These are phyloP conservation scores for Laetiporus sulphureus DNA, from an alignment of 1,284 basidiomycete species.

Conservation along the genomic window DNA sequence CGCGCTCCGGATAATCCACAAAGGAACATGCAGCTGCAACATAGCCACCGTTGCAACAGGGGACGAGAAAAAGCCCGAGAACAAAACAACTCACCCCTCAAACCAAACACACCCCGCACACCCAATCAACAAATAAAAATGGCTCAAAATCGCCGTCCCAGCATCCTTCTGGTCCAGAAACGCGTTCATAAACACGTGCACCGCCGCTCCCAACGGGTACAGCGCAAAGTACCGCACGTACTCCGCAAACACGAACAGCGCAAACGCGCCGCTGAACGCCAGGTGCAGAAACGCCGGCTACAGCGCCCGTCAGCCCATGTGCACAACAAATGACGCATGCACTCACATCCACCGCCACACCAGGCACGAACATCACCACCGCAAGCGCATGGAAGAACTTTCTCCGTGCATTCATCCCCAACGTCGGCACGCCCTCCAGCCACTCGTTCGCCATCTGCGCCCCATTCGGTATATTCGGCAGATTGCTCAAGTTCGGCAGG, in stretches of 20 bases:
- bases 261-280: slow-evolving; percentile 89
- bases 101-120: slow-evolving; percentile 94
- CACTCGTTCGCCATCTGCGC: slow-evolving; percentile 72
- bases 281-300: slow-evolving; percentile 96
- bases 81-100: slow-evolving; percentile 63
- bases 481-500: slow-evolving; percentile 41
- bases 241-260: slow-evolving; percentile 91
- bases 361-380: slow-evolving; percentile 94
- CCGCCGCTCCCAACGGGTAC: slow-evolving; percentile 89
- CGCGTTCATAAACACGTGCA: slow-evolving; percentile 97
- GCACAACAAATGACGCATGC: slow-evolving; percentile 8
- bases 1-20: too few relatives aligned
- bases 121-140: slow-evolving; percentile 95
- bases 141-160: slow-evolving; percentile 94
- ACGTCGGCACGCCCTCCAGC: slow-evolving; percentile 82
- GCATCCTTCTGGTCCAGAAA: slow-evolving; percentile 95
- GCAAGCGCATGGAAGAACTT: slow-evolving; percentile 98
- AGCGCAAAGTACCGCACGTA: slow-evolving; percentile 98
- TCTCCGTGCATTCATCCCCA: slow-evolving; percentile 89
- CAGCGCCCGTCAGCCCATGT: slow-evolving; percentile 1
- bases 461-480: slow-evolving; percentile 33
- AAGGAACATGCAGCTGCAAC: slow-evolving; percentile 7
- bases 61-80: too few relatives aligned
- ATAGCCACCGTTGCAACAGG: too few relatives aligned
- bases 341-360: slow-evolving; percentile 88